phyloP scores from a whole-genome alignment of 345 rosid species.

The Erysimum cheiranthoides region DNA sequence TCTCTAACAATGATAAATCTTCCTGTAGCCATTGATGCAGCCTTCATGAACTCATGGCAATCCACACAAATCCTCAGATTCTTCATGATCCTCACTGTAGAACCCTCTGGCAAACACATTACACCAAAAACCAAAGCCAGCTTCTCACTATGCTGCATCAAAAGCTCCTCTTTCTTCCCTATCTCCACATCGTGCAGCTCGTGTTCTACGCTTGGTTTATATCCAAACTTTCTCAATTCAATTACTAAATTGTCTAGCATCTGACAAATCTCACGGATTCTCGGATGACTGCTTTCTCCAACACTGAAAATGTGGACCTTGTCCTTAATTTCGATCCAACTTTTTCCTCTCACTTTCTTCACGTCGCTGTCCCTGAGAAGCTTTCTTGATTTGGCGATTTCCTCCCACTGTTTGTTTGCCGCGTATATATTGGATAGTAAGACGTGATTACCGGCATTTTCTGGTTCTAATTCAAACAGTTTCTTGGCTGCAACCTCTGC shows the following conservation, averaged over 20 bases:
- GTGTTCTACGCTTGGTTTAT: slow-evolving; percentile 53
- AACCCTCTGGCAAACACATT: slow-evolving; percentile 53
- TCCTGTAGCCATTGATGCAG: slow-evolving; percentile 56
- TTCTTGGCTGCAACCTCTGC: slow-evolving; percentile 76
- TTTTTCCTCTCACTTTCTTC: slow-evolving; percentile 73
- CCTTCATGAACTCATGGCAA: slow-evolving; percentile 79
- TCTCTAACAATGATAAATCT: slow-evolving; percentile 74
- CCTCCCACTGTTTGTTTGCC: slow-evolving; percentile 63
- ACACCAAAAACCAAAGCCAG: slow-evolving; percentile 66
- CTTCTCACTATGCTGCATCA: slow-evolving; percentile 77
- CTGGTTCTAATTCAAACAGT: slow-evolving; percentile 72
- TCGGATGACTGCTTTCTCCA: slow-evolving; percentile 65
- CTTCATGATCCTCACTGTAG: slow-evolving; percentile 73
- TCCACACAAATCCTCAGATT: slow-evolving; percentile 80
- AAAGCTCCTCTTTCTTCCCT: slow-evolving; percentile 58
- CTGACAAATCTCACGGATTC: slow-evolving; percentile 59
- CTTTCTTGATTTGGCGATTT: slow-evolving; percentile 65
- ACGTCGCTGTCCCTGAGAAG: slow-evolving; percentile 56
- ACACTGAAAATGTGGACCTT: slow-evolving; percentile 67
- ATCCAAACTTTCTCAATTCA: slow-evolving; percentile 58
- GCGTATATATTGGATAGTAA: slow-evolving; percentile 72
- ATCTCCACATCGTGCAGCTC: slow-evolving; percentile 70
- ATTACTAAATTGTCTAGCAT: slow-evolving; percentile 57
- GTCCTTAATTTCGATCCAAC: slow-evolving; percentile 81
- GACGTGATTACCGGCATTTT: slow-evolving; percentile 80